Evolutionary conservation across 306 rosid species (phyloP).

Genomic region (Prunus mongolica): DNA sequence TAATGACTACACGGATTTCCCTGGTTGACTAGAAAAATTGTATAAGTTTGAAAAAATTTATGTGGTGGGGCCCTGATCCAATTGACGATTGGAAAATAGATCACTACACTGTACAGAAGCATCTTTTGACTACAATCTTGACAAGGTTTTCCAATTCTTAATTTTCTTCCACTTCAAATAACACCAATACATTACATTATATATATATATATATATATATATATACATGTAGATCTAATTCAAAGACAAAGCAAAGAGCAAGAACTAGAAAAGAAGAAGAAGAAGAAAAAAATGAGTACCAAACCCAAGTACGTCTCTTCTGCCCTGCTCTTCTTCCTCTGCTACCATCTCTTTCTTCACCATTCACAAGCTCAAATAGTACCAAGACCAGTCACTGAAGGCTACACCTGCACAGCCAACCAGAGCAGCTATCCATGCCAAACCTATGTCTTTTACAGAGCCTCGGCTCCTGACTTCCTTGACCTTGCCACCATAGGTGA

Average conservation of each 20-base stretch:
- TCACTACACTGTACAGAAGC: neutral
- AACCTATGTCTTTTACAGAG: conserved; percentile 65
- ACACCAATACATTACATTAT: neutral
- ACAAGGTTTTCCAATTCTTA: neutral
- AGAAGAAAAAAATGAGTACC: conserved; percentile 16
- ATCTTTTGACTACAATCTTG: conserved; percentile 5
- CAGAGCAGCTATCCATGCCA: conserved; percentile 46
- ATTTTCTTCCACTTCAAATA: no score
- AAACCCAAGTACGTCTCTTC: neutral
- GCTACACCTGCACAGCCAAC: conserved; percentile 47
- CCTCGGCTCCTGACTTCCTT: conserved; percentile 51
- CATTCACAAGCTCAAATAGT: conserved; percentile 34
- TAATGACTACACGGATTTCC: neutral
- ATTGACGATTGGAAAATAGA: neutral
- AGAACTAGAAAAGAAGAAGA: neutral
- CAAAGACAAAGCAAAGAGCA: neutral
- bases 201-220: neutral
- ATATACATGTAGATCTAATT: neutral
- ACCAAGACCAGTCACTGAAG: conserved; percentile 35
- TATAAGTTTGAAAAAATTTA: neutral
- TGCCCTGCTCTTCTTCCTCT: conserved; percentile 12
- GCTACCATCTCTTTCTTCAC: conserved; percentile 5
- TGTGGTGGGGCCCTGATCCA: neutral
- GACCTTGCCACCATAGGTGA: conserved; percentile 75
- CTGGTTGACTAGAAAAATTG: neutral